Evolutionary conservation across 148 eudicot species (phyloP), one percentile per base, ranked within the genome.

Genomic region (Rhododendron vialii): DNA sequence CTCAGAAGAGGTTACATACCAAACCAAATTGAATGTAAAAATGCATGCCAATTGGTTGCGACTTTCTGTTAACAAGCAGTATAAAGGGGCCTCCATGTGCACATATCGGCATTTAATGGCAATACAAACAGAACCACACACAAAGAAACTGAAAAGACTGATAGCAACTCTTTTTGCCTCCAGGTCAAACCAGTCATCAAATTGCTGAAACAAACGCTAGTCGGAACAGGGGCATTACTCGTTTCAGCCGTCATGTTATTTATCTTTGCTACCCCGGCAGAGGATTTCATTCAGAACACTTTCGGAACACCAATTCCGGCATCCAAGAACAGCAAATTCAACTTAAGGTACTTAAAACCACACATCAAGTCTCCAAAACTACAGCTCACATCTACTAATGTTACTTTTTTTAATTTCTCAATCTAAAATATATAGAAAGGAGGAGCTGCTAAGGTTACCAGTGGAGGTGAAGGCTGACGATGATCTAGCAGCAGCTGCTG

Each of bases 151-250:
- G 43, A 50, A 22, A 74, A 75, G 24, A 78, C 0, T 9, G 48
- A 47, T n/a, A 57, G 3, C 79, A 78, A 84, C 79, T 82, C 65
- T 22, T 41, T 80, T 57, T 78, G 43, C 24, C 36, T 84, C 74
- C 47, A 97, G 99, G 99, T 95, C 80, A 97, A 97, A 90, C 99
- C 99, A 85, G 98, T 97, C 47, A 92, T 96, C 87, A 92, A 95
- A 88, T 83, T 97, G 93, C 90, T 97, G 91, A 97, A 97, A 92
- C 98, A 97, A 87, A 97, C 98, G 76, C 90, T 97, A 80, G 98
- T 97, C 8, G 98, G 94, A 79, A 97, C 99, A 47, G 98, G 98
- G 69, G 94, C 91, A 24, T 76, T 95, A 73, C 95, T 97, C 15
- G 99, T 95, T 75, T 83, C 92, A 59, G 94, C 95, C 50, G 98